Evolutionary conservation across 1,284 basidiomycete genomes (phyloP), one percentile per base, ranked within the genome.

Genomic region (Mycosarcoma mackinlayi): DNA sequence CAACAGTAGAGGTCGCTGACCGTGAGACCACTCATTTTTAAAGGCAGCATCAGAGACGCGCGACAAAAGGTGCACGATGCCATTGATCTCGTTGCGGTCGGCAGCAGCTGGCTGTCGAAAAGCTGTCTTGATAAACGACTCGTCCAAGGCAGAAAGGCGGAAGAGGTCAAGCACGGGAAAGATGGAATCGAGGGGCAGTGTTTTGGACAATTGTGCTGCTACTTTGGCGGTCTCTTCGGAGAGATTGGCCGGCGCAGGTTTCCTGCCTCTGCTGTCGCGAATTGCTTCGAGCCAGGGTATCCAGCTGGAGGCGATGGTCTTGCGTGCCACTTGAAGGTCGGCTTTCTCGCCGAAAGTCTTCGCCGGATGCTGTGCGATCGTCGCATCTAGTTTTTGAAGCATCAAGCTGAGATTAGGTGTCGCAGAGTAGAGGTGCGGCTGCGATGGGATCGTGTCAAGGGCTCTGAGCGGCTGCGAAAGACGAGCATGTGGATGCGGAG

Each of bases 151-250:
- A 0, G 89, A 90, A 1, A 94, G 85, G 1, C 92, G 87, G 91
- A 91, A 93, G 59, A 94, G 85, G 77, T 94, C 93, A 9, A 90
- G 87, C 1, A 93, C 80, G 0, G 93, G 92, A 84, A 94, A 94
- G 10, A 92, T 85, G 40, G 88, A 85, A 11, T 87, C 86, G 0
- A 86, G 70, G 2, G 88, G 85, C 0, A 94, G 87, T 0, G 47
- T 33, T 0, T 24, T 47, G 6, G 46, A n/a, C 10, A 68, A 41
- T 10, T 38, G 50, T 47, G 54, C 49, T 21, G 42, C 39, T 8
- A 38, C 41, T 2, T 34, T 33, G 5, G 39, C 19, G 8, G 59
- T 49, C 13, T 62, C 45, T 4, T 30, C 37, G 11, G 46, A 1
- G 23, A 68, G 37, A 31, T 23, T 31, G n/a, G 13, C 35, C 1